Percentiles rank a stretch among this genome's conserved stretches.
Conservation (phyloP, 352 stramenopile genomes). For the Globisporangium abappressorium region DNA sequence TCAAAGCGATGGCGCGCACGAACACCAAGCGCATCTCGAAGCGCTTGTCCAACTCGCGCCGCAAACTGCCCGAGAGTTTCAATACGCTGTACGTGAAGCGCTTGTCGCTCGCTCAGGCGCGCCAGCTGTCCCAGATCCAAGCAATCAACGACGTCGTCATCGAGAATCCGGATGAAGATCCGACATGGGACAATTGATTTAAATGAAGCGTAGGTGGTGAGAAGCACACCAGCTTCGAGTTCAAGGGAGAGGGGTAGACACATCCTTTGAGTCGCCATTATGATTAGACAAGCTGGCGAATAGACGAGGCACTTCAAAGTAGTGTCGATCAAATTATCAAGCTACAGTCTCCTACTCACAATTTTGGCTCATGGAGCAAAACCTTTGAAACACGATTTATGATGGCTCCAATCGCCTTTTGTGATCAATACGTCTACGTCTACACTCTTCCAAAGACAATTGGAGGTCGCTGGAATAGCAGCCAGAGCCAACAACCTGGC, state of each 20-base stretch:
- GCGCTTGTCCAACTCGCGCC: constrained; percentile 23
- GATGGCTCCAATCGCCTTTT: too few species aligned
- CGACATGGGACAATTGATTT: constrained; percentile 17
- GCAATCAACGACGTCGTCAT: constrained; percentile 29
- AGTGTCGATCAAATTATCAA: too few species aligned
- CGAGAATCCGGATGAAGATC: constrained; percentile 23
- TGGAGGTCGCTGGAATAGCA: too few species aligned
- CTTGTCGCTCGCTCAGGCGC: constrained; percentile 33
- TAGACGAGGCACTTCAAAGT: too few species aligned
- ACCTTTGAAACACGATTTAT: too few species aligned
- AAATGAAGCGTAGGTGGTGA: background rate
- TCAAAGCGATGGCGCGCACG: constrained; percentile 13
- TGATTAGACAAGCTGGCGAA: too few species aligned
- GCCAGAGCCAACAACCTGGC: too few species aligned
- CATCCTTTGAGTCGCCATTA: too few species aligned
- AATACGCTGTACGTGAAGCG: constrained; percentile 31
- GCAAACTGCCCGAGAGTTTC: constrained; percentile 25
- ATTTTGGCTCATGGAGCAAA: background rate
- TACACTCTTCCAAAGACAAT: too few species aligned
- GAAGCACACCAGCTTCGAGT: background rate
- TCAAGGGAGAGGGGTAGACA: too few species aligned
- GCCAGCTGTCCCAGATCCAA: constrained; percentile 27
- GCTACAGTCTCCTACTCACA: too few species aligned
- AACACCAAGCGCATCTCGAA: constrained; percentile 11
- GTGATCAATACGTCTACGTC: too few species aligned